Percentiles rank a stretch among this genome's conserved stretches.
Evolutionary conservation across 768 basidiomycete genomes (phyloP).

Genomic region (Psilocybe azurescens): DNA sequence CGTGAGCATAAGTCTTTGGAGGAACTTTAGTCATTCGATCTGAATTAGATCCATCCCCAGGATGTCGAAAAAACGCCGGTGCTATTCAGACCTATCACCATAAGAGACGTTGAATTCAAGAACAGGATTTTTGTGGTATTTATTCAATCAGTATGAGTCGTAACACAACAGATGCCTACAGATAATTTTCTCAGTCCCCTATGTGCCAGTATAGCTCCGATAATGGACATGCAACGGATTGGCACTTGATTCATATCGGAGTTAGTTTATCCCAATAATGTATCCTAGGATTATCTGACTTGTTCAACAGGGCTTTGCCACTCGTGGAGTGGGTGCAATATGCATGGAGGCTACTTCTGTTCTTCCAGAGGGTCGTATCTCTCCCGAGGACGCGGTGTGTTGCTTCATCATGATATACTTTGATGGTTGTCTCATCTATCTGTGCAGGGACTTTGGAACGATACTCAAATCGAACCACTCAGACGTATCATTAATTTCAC

Average conservation of each 20-base stretch:
- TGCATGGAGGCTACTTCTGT: slow-evolving; percentile 79
- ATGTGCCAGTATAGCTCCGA: slow-evolving; percentile 87
- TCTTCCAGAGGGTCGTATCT: slow-evolving; percentile 76
- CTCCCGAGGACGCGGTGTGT: slow-evolving; percentile 72
- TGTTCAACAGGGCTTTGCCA: slow-evolving; percentile 58
- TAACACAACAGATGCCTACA: neutral
- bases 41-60: slow-evolving; percentile 6
- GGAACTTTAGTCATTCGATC: neutral
- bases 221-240: slow-evolving; percentile 79
- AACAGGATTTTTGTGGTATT: slow-evolving; percentile 75
- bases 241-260: slow-evolving; percentile 83
- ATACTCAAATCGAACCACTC: slow-evolving; percentile 73
- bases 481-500: slow-evolving; percentile 76
- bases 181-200: slow-evolving; percentile 50
- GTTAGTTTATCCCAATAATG: slow-evolving; percentile 41
- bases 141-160: slow-evolving; percentile 7
- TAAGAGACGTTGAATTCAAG: slow-evolving; percentile 68
- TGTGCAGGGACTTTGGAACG: slow-evolving; percentile 70
- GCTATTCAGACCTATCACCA: slow-evolving; percentile 69
- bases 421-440: neutral
- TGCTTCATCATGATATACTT: neutral
- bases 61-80: slow-evolving; percentile 58
- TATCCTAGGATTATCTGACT: neutral
- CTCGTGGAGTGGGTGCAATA: slow-evolving; percentile 73
- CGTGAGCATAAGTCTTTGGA: neutral